These are phyloP conservation scores for Cornus controversa DNA, from an alignment of 148 eudicot genomes.

Conservation along the genomic window DNA sequence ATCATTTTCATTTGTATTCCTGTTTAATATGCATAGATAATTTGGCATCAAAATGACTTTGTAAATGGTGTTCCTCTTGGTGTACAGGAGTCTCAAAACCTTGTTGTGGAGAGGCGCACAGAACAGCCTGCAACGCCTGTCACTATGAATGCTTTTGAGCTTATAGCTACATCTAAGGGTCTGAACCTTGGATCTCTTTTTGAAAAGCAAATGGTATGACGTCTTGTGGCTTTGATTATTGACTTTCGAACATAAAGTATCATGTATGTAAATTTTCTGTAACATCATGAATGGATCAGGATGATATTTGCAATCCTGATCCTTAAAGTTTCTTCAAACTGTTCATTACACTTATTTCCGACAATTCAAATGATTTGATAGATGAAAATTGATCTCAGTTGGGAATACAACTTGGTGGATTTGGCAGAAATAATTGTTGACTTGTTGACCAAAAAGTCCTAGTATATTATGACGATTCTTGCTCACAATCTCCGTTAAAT, in stretches of 20 bases:
- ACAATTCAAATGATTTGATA: too few relatives aligned
- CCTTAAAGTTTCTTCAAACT: not conserved
- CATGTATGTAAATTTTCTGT: not conserved
- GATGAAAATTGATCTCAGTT: not conserved
- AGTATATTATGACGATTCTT: not conserved
- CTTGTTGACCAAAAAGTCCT: not conserved
- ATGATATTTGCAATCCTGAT: not conserved
- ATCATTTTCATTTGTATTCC: not conserved
- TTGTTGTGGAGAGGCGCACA: constrained; percentile 77
- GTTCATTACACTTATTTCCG: not conserved
- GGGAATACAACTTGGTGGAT: not conserved
- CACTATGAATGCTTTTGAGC: constrained; percentile 90
- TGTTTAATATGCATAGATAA: not conserved
- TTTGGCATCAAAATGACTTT: not conserved
- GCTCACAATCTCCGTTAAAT: not conserved
- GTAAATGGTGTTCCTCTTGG: constrained; percentile 1
- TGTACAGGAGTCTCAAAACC: constrained; percentile 57
- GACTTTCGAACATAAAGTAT: not conserved
- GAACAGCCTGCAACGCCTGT: constrained; percentile 50
- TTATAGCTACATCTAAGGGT: constrained; percentile 87
- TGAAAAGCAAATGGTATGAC: constrained; percentile 82
- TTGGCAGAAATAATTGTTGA: not conserved
- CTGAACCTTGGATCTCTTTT: constrained; percentile 78
- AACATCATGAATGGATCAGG: not conserved
- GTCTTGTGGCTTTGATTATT: not conserved